These are phyloP conservation scores for Eurotiales sp. DNA, from an alignment of 2,329 filamentous ascomycete genomes.

Conservation along the genomic window DNA sequence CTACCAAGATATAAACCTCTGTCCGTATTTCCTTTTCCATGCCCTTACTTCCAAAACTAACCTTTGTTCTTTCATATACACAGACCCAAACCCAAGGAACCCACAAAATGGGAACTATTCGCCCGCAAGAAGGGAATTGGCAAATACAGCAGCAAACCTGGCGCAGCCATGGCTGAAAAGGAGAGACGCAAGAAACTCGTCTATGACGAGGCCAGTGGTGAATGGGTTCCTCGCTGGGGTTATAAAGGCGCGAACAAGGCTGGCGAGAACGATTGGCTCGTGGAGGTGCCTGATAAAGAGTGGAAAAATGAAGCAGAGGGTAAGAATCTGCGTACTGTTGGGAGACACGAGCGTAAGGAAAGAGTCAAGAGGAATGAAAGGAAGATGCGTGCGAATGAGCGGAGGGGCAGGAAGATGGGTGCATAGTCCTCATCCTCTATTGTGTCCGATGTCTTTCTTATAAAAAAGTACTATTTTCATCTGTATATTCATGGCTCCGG, in stretches of 20 bases:
- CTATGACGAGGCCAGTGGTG: slow-evolving; percentile 77
- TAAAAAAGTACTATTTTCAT: slow-evolving; percentile 15
- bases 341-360: slow-evolving; percentile 65
- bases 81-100: slow-evolving; percentile 67
- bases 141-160: slow-evolving; percentile 68
- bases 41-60: not conserved
- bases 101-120: slow-evolving; percentile 95
- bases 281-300: slow-evolving; percentile 80
- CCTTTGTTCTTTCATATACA: not conserved
- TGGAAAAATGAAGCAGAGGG: slow-evolving; percentile 65
- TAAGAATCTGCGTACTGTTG: slow-evolving; percentile 63
- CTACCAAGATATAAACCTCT: slow-evolving; percentile 91
- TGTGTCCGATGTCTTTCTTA: not conserved
- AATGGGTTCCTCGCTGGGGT: slow-evolving; percentile 94
- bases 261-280: slow-evolving; percentile 78
- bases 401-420: slow-evolving; percentile 40
- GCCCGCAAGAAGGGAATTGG: slow-evolving; percentile 92
- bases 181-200: slow-evolving; percentile 64
- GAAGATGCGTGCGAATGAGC: slow-evolving; percentile 64
- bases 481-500: not conserved
- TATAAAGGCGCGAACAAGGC: slow-evolving; percentile 88
- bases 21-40: not conserved
- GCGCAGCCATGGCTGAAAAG: slow-evolving; percentile 60
- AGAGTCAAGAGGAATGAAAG: slow-evolving; percentile 62
- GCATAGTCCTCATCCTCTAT: slow-evolving; percentile 10